Evolutionary conservation across 805 yeast genomes (phyloP), one percentile per base, ranked within the genome.

Genomic region (Saccharomycopsis olivae): DNA sequence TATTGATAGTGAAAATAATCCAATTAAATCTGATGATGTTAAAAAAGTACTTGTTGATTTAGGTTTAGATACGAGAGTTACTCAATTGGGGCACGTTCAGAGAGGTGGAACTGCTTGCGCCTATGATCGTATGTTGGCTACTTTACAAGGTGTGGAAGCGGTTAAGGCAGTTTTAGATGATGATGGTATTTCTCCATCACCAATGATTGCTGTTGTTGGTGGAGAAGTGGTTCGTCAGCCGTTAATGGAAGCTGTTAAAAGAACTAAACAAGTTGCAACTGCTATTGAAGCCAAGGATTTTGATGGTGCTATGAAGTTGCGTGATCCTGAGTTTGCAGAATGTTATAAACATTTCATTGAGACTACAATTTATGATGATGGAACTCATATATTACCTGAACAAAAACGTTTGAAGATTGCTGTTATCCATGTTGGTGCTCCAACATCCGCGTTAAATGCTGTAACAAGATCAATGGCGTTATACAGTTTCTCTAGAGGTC

Each of bases 31-130:
- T 14, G 75, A 76, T 25, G 75, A 76, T 47, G 97, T 92, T 44
- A 79, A 81, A 61, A 75, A 85, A 38, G 92, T 80, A 14, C 68
- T 92, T 44, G 84, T 83, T 35, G 78, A 78, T 41, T 65, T 92
- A 47, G 95, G 95, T 10, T 71, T 92, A 41, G 98, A 92, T 58
- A 89, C 97, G 4, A 77, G 97, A 59, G 79, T 89, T 53, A 92
- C 98, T 31, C 85, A 94, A 10, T 68, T 92, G 52, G 98, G 98
- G 40, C 98, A 92, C 59, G 96, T 92, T 40, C 98, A 92, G 68
- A 76, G 98, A 64, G 98, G 98, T 65, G 98, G 98, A 61, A 75
- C 95, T 34, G 96, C 98, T 18, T 96, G 88, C 40, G 96, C 97
- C 2, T 85, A 71, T 53, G 98, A 92, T 60, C 75, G 98, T 57